Conservation (phyloP, 78 protist species). For the Chrysochromulina tobinii region DNA sequence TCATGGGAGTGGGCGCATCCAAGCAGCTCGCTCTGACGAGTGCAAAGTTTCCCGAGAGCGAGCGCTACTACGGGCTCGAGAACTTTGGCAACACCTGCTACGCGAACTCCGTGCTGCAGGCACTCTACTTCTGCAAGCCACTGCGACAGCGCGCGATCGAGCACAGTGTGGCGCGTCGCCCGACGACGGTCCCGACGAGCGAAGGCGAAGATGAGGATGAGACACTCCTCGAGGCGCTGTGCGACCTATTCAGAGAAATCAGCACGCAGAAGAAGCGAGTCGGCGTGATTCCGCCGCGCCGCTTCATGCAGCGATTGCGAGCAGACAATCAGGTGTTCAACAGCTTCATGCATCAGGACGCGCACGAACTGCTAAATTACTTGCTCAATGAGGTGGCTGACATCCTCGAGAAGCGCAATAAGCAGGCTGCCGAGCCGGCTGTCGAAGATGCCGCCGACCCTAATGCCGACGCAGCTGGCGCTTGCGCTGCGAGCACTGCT, state of each 20-base stretch:
- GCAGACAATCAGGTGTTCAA: slow-evolving; percentile 73
- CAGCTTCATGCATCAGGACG: slow-evolving; percentile 78
- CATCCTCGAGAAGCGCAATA: slow-evolving; percentile 40
- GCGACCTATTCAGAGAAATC: slow-evolving; percentile 62
- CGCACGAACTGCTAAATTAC: slow-evolving; percentile 89
- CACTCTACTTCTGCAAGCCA: slow-evolving; percentile 80
- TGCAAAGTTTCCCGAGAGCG: slow-evolving; percentile 2
- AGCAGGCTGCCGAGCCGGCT: background rate
- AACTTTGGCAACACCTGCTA: slow-evolving; percentile 93
- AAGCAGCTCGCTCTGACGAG: too few relatives aligned
- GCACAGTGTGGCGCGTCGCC: background rate
- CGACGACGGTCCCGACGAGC: too few relatives aligned
- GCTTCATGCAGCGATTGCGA: slow-evolving; percentile 63
- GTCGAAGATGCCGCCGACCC: background rate
- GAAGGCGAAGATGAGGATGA: background rate
- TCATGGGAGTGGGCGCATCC: too few relatives aligned
- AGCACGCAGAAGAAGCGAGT: slow-evolving; percentile 50
- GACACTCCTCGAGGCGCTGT: slow-evolving; percentile 41
- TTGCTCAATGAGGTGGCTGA: slow-evolving; percentile 79
- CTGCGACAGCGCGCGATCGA: slow-evolving; percentile 53
- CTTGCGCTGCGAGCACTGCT: background rate
- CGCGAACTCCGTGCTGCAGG: slow-evolving; percentile 87
- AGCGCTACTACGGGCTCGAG: slow-evolving; percentile 34
- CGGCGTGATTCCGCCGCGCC: slow-evolving; percentile 58
- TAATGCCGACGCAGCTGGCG: background rate